Base-by-base conservation (phyloP, 169 alveolate genomes). In the Cryptosporidium canis region DNA sequence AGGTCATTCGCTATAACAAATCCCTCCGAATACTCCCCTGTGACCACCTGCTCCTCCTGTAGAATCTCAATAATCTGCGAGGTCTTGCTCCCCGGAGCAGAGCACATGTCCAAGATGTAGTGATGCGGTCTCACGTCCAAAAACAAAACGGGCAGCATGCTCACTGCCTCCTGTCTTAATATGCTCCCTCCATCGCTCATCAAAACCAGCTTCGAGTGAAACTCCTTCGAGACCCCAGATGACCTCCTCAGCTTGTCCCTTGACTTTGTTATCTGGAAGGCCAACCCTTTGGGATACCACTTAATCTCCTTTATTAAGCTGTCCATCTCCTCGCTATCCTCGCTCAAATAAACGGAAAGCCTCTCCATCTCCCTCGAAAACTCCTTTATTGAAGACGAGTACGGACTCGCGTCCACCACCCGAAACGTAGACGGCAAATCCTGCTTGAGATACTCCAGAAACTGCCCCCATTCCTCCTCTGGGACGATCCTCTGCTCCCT, bases 1-100 rank as follows among this genome's bases (percentile, higher is more conserved):
- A 96, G 94, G 67, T 97, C 99, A 87, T 97, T 97, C 7, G 99
- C 99, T 21, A 97, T 87, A 6, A 97, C 95, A 44, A 92, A 90
- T 2, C 98, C 98, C 51, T 91, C 63, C 3, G 91, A 83, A 18
- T 35, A 61, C 56, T 56, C 63, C 12, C 37, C 55, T 14, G 47
- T 63, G 27, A 43, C 24, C 16, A 24, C 48, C 27, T 70, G 58
- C n/a, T 55, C 85, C 18, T 72, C 21, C 65, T 83, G 90, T 58
- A 93, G 27, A 31, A 90, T 83, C 65, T 95, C 97, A 43, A 94
- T 68, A 27, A 90, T 82, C 72, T 95, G 95, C 27, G 95, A 83
- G 43, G 97, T 95, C 68, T 95, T 95, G 68, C 95, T 90, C 24
- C 98, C 98, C 7, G 98, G 98, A 6, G 97, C 97, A 14, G 98